A percentile compares a stretch with the other conserved stretches of the same genome.
Evolutionary conservation across 768 basidiomycete genomes (phyloP).

Genomic region (Macrolepiota dolichaula): DNA sequence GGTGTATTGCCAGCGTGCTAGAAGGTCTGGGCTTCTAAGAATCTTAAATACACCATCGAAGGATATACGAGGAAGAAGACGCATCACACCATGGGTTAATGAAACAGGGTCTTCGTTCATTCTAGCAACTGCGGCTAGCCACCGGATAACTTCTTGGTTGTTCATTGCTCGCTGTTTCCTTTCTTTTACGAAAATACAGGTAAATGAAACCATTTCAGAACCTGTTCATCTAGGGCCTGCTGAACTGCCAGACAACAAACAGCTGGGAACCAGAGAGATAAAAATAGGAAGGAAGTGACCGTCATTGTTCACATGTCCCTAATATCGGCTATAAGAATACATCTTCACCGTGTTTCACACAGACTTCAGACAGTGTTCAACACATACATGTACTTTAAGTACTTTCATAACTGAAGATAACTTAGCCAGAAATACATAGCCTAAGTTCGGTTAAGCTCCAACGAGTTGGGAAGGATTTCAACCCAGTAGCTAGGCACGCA

Average conservation of each 20-base stretch:
- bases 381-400: neutral
- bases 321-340: neutral
- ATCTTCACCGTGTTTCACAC: neutral
- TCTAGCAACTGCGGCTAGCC: neutral
- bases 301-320: neutral
- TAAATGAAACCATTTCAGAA: neutral
- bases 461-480: conserved; percentile 15
- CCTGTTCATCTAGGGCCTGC: neutral
- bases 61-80: neutral
- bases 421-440: neutral
- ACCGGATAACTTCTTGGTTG: neutral
- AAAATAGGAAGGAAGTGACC: neutral
- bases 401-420: neutral
- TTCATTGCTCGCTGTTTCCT: neutral
- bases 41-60: neutral
- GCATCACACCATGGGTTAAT: neutral
- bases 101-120: neutral
- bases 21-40: neutral
- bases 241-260: neutral
- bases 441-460: conserved; percentile 2
- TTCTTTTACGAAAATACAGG: neutral
- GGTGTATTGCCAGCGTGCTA: neutral
- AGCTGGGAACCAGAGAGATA: neutral
- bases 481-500: conserved; percentile 18
- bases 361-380: neutral